phyloP scores from a whole-genome alignment of 2,329 filamentous ascomycete genomes.

The Verticillium longisporum region DNA sequence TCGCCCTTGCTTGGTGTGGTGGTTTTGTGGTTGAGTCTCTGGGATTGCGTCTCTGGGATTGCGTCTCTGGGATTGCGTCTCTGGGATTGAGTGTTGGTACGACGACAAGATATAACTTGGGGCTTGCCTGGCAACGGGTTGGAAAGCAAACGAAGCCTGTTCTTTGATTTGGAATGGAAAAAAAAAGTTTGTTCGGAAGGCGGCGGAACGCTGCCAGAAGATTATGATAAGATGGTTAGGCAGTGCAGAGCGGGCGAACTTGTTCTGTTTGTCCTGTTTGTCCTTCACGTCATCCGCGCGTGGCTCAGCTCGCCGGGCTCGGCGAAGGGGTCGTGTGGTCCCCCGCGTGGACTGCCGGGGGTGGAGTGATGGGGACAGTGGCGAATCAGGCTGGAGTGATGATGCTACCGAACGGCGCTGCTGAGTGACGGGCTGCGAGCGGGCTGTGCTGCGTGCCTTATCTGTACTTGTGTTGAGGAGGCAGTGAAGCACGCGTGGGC shows the following conservation, averaged over 20 bases:
- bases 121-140: background rate
- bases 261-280: no score
- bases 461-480: background rate
- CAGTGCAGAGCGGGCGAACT: no score
- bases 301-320: constrained; percentile 6
- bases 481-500: no score
- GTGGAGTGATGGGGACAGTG: background rate
- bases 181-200: constrained; percentile 1
- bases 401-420: no score
- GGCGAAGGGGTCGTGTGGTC: background rate
- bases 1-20: background rate
- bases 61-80: no score
- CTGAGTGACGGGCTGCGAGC: no score
- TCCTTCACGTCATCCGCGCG: constrained; percentile 11
- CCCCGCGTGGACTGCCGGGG: background rate
- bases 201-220: constrained; percentile 3
- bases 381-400: background rate
- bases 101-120: no score
- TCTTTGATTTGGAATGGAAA: background rate
- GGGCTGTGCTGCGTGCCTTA: background rate
- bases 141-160: background rate
- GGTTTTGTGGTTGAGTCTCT: no score
- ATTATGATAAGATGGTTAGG: background rate
- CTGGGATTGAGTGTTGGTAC: no score
- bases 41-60: no score